Evolutionary conservation across 2,329 filamentous ascomycete genomes (phyloP), one percentile per base, ranked within the genome.

Genomic region (Penicillium sp.): DNA sequence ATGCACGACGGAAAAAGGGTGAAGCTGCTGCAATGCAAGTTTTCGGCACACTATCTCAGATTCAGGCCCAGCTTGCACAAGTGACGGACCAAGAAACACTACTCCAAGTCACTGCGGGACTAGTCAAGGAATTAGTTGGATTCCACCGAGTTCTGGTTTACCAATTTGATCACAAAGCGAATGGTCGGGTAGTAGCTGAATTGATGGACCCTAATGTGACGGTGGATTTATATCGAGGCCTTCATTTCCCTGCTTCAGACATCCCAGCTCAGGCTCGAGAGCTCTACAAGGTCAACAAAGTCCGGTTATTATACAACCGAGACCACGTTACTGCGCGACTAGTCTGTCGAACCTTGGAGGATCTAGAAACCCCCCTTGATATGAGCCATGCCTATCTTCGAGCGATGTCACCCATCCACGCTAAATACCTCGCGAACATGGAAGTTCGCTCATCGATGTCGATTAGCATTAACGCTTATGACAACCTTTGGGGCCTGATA

Each of bases 131-230:
- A 68, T 71, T 96, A 49, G 96, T 91, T 0, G 91, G 92, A 0
- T 96, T 96, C 63, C 92, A 96, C 69, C 89, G 92, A 16, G 90
- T 96, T 48, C 93, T 96, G 90, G 84, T 96, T 2, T 96, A 96
- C 67, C 91, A 96, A 72, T 96, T 96, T 62, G 92, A 96, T 71
- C 80, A 86, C 4, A 74, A 81, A 0, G 95, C 89, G 80, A 96
- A 96, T 65, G 92, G 91, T 22, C 87, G 90, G 55, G 91, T 96
- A 1, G 91, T 96, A 4, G 91, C 91, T 0, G 92, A 96, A 70
- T 78, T 96, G 13, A 89, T 96, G 11, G 90, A 96, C 70, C 89
- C 90, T 2, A 80, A 85, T n/a, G 86, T 88, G 31, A 95, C 91
- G 0, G 87, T 88, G 52, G 92, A 96, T 71, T 77, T 96, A 0